phyloP scores from a whole-genome alignment of 495 filamentous ascomycete genomes.

The Xylaria telfairii region DNA sequence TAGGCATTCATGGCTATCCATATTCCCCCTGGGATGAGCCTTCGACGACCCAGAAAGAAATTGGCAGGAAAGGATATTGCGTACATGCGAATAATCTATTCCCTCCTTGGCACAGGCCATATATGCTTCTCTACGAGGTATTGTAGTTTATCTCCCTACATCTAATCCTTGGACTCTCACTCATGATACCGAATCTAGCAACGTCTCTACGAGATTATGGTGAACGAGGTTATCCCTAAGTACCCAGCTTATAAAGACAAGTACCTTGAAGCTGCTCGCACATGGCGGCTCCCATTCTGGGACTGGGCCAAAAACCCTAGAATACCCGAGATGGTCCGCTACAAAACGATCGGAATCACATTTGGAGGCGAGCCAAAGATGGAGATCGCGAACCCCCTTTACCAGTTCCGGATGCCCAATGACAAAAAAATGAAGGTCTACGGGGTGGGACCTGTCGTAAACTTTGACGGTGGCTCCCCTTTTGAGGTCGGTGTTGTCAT shows the following conservation, averaged over 20 bases:
- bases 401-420: constrained; percentile 37
- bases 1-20: constrained; percentile 54
- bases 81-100: constrained; percentile 32
- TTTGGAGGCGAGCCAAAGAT: constrained; percentile 42
- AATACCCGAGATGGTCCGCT: constrained; percentile 42
- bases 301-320: constrained; percentile 58
- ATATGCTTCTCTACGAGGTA: constrained; percentile 52
- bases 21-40: constrained; percentile 50
- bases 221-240: constrained; percentile 33
- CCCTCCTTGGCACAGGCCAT: constrained; percentile 21
- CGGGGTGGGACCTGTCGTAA: constrained; percentile 8
- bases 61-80: constrained; percentile 41
- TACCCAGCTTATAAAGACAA: constrained; percentile 38
- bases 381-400: constrained; percentile 46
- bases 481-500: constrained; percentile 1
- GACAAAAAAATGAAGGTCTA: constrained; percentile 13
- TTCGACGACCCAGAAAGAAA: constrained; percentile 36
- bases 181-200: constrained; percentile 29
- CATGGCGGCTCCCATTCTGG: constrained; percentile 61
- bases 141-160: background rate
- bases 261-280: constrained; percentile 51
- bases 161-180: background rate
- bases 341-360: constrained; percentile 34
- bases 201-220: constrained; percentile 36
- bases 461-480: background rate